Evolutionary conservation across 805 yeast genomes (phyloP).

Genomic region (Wickerhamomyces kurtzmanii): DNA sequence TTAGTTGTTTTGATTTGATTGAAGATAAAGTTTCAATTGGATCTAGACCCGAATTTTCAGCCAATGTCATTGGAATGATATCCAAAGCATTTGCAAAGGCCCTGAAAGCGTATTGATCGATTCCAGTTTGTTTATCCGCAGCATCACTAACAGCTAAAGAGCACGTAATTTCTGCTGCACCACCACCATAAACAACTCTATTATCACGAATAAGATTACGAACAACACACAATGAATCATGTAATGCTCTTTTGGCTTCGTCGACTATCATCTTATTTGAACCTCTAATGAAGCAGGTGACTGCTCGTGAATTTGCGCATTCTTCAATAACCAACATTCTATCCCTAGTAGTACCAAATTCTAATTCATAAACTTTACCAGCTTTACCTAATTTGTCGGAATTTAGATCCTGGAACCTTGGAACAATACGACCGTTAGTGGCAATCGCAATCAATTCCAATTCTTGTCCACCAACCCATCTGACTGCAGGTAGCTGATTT

Average conservation of each 20-base stretch:
- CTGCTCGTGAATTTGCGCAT: conserved; percentile 78
- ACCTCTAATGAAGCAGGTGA: conserved; percentile 89
- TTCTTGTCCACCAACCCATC: conserved; percentile 99
- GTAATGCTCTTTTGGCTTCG: conserved; percentile 93
- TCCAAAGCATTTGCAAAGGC: conserved; percentile 91
- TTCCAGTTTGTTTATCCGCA: conserved; percentile 89
- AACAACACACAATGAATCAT: conserved; percentile 94
- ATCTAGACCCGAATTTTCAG: conserved; percentile 93
- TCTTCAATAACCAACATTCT: conserved; percentile 93
- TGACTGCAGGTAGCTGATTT: conserved; percentile 86
- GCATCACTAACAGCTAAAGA: conserved; percentile 85
- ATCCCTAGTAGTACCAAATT: conserved; percentile 94
- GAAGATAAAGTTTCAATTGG: conserved; percentile 85
- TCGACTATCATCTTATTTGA: conserved; percentile 97
- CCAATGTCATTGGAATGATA: conserved; percentile 85
- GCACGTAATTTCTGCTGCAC: conserved; percentile 94
- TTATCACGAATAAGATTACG: conserved; percentile 88
- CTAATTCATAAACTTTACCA: conserved; percentile 76
- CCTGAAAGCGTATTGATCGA: conserved; percentile 96
- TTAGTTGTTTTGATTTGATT: conserved; percentile 77
- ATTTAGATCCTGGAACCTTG: conserved; percentile 88
- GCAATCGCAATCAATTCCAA: conserved; percentile 94
- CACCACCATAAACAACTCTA: conserved; percentile 98
- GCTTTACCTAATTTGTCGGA: conserved; percentile 81
- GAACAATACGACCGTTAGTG: conserved; percentile 94